A percentile compares a stretch with the other conserved stretches of the same genome.
These are phyloP conservation scores for Debaryomyces subglobosus DNA, from an alignment of 1,139 yeast genomes.

Conservation along the genomic window DNA sequence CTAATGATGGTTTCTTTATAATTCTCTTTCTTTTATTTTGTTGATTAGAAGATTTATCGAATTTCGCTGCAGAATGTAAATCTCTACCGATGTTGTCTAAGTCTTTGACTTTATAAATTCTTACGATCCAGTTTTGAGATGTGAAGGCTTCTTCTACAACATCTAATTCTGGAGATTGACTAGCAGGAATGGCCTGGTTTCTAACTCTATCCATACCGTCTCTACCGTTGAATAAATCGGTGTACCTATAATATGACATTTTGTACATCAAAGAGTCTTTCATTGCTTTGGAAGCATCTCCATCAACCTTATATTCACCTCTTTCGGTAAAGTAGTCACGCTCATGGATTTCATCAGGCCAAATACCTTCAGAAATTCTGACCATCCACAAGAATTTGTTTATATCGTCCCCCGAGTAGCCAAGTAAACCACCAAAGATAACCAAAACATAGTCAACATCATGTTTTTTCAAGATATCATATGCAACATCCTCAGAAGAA, in stretches of 20 bases:
- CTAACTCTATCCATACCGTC: conserved; percentile 87
- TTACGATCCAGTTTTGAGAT: conserved; percentile 93
- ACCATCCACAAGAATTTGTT: conserved; percentile 99
- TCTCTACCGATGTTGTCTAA: conserved; percentile 87
- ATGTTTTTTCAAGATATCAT: conserved; percentile 83
- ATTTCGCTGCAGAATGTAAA: conserved; percentile 42
- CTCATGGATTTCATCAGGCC: conserved; percentile 97
- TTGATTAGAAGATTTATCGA: conserved; percentile 37
- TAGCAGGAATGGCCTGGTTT: conserved; percentile 68
- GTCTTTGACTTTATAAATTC: conserved; percentile 92
- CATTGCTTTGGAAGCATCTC: conserved; percentile 81
- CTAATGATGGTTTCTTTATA: conserved; percentile 59
- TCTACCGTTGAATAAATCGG: conserved; percentile 69
- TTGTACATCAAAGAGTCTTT: conserved; percentile 90
- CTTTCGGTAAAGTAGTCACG: conserved; percentile 77
- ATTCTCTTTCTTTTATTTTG: conserved; percentile 45
- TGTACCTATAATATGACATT: conserved; percentile 87
- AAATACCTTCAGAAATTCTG: conserved; percentile 96
- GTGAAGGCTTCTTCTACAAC: conserved; percentile 94
- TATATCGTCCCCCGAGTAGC: conserved; percentile 95
- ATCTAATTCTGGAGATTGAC: conserved; percentile 62
- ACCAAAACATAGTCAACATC: conserved; percentile 95
- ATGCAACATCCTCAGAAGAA: conserved; percentile 83
- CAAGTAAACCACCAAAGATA: conserved; percentile 92
- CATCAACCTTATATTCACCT: conserved; percentile 90